phyloP scores from a whole-genome alignment of 2,329 filamentous ascomycete species.

The Exophiala dermatitidis region DNA sequence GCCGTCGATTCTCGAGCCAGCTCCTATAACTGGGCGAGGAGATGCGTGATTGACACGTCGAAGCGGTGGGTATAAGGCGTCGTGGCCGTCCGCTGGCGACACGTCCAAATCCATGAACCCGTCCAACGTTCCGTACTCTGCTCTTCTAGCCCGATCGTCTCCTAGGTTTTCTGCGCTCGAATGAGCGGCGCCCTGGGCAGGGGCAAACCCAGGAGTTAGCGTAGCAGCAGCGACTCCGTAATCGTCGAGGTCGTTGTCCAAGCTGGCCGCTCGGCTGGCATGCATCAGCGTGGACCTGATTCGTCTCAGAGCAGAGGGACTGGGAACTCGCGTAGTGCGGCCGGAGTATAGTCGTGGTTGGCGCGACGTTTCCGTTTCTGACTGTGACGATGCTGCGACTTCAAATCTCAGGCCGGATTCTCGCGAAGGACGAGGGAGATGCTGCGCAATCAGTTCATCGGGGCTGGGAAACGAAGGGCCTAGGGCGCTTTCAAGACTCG shows the following conservation, averaged over 20 bases:
- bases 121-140: constrained; percentile 9
- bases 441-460: constrained; percentile 20
- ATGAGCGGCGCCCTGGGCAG: constrained; percentile 30
- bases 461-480: constrained; percentile 1
- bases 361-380: constrained; percentile 10
- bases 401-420: constrained; percentile 33
- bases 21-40: constrained; percentile 14
- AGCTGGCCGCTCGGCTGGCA: background rate
- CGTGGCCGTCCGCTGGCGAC: constrained; percentile 18
- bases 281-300: background rate
- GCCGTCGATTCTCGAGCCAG: constrained; percentile 51
- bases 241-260: constrained; percentile 9
- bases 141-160: background rate
- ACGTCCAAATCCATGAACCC: constrained; percentile 15
- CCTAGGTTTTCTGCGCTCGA: constrained; percentile 1
- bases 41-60: constrained; percentile 33
- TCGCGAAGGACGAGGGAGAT: constrained; percentile 33
- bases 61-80: constrained; percentile 22
- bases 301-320: constrained; percentile 3
- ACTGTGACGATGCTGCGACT: constrained; percentile 14
- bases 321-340: background rate
- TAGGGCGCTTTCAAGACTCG: constrained; percentile 3
- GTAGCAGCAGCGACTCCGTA: constrained; percentile 8
- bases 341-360: constrained; percentile 1
- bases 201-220: constrained; percentile 39